Evolutionary conservation across 768 basidiomycete species (phyloP).

Genomic region (Phaeotremella skinneri): DNA sequence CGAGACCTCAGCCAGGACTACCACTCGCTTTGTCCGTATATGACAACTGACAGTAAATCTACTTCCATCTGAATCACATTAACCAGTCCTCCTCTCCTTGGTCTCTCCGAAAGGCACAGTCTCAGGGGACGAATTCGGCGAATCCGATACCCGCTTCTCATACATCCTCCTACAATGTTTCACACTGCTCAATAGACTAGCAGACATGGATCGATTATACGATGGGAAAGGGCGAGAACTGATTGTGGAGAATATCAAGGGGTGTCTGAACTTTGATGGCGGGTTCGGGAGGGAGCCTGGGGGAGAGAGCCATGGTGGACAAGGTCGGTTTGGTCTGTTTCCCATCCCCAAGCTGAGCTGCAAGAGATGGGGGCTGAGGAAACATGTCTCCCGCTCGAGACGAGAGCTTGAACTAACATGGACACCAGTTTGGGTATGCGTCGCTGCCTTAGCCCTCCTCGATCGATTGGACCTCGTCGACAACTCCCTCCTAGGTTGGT

Average conservation of each 20-base stretch:
- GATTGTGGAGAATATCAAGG: constrained; percentile 63
- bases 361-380: not conserved
- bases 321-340: constrained; percentile 59
- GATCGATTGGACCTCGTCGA: constrained; percentile 76
- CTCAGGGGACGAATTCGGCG: constrained; percentile 86
- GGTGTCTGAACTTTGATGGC: constrained; percentile 91
- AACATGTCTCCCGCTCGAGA: not conserved
- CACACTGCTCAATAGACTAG: constrained; percentile 72
- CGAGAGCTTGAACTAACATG: not conserved
- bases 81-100: constrained; percentile 73
- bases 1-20: no score
- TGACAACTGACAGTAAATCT: no score
- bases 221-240: constrained; percentile 25
- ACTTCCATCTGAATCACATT: not conserved
- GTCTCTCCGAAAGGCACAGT: constrained; percentile 79
- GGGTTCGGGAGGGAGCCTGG: constrained; percentile 82
- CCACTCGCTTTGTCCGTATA: no score
- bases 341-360: not conserved
- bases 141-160: constrained; percentile 83
- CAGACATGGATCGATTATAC: constrained; percentile 59
- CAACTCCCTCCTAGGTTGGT: constrained; percentile 76
- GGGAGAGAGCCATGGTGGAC: constrained; percentile 87
- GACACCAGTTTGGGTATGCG: constrained; percentile 77
- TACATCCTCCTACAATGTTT: constrained; percentile 83
- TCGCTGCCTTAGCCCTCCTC: constrained; percentile 80